phyloP scores from a whole-genome alignment of 176 grass and related monocot genomes.

The Carex pumila region DNA sequence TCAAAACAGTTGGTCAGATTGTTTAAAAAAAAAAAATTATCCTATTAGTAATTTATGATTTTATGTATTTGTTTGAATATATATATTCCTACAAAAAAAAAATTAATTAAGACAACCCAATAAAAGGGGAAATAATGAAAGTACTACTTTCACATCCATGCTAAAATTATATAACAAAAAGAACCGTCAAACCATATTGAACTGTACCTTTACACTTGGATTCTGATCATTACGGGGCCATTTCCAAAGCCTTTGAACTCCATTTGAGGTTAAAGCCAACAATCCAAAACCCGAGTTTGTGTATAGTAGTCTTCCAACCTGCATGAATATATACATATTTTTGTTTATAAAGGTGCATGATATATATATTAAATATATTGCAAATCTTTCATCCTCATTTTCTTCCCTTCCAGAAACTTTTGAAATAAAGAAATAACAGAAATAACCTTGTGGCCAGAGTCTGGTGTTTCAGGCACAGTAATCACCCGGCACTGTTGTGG shows the following conservation, averaged over 20 bases:
- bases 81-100: not conserved
- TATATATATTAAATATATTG: constrained; percentile 4
- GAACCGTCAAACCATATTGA: not conserved
- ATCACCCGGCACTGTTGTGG: constrained; percentile 69
- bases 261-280: constrained; percentile 87
- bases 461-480: constrained; percentile 83
- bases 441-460: constrained; percentile 60
- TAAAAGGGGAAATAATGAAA: not conserved
- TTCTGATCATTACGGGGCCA: constrained; percentile 77
- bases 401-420: not conserved
- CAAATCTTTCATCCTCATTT: not conserved
- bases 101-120: not conserved
- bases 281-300: constrained; percentile 88
- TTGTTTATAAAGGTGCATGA: not conserved
- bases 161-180: constrained; percentile 8
- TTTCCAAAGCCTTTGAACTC: constrained; percentile 87
- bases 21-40: not conserved
- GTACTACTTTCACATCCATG: constrained; percentile 12
- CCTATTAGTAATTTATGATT: not conserved
- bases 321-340: constrained; percentile 27
- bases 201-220: constrained; percentile 68
- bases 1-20: constrained; percentile 10
- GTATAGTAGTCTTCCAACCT: constrained; percentile 87
- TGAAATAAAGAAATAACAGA: constrained; percentile 23
- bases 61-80: not conserved